Base-by-base conservation (phyloP, 2,329 filamentous ascomycete genomes). In the Gnomoniopsis smithogilvyi region DNA sequence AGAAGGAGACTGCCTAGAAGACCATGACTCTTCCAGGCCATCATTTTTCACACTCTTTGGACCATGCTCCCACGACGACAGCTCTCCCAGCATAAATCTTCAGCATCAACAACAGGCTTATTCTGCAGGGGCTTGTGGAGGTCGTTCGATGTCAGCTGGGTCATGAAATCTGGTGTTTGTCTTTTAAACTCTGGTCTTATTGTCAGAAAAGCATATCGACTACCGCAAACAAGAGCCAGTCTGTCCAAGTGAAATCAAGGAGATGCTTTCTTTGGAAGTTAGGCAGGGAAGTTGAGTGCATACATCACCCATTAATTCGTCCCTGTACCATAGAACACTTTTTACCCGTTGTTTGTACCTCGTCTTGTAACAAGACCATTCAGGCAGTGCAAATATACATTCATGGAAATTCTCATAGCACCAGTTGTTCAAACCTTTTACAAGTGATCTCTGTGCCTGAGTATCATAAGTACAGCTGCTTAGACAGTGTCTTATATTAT, bases 1-100 rank as follows among this genome's bases (percentile, higher is more conserved):
- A 78, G 61, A 68, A 73, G 65, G 74, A 75, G 67, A 73, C 74
- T 66, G 67, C 70, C 53, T 75, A 70, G 65, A 61, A 61, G 60
- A 54, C 30, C 52, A 63, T 61, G 60, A 64, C 62, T 66, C 63
- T 63, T 66, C 64, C 63, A 61, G 30, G 59, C 55, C 61, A 64
- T 53, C 62, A 63, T 66, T 54, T 64, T 63, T 66, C 65, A 54
- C 50, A 46, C 19, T 21, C 45, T 51, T 43, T 60, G 53, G 50
- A 60, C 50, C 60, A 57, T 50, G 50, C 57, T 57, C 24, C 60
- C 48, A 59, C 60, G 54, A 54, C 53, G 57, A 60, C 58, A 63
- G 43, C 45, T 53, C 58, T 59, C 58, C 50, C 50, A 47, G 57
- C 60, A 60, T 62, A 54, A 22, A 51, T 62, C 60, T 56, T 60